Conservation (phyloP, 1,139 yeast genomes). For the Entelexis paramagnoliae region DNA sequence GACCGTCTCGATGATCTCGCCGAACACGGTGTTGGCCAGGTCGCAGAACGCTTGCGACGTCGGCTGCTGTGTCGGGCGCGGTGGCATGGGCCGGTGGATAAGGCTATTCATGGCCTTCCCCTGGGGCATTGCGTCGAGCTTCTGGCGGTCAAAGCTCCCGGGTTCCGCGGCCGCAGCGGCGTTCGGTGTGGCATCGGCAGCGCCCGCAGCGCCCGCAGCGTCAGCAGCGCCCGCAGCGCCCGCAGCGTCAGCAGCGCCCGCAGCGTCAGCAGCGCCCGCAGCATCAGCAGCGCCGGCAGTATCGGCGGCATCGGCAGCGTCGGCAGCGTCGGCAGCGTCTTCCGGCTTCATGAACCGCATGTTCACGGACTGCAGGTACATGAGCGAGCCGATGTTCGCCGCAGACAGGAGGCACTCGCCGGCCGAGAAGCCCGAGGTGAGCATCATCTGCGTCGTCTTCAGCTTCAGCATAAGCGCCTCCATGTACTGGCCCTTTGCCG, state of each 20-base stretch:
- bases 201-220: not conserved
- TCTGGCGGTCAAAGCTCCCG: not conserved
- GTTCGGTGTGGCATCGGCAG: not conserved
- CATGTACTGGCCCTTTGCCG: constrained; percentile 55
- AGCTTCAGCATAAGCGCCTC: constrained; percentile 55
- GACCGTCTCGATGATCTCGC: constrained; percentile 42
- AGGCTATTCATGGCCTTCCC: not conserved
- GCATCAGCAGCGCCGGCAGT: not conserved
- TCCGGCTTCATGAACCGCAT: constrained; percentile 12
- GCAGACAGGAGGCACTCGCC: constrained; percentile 53
- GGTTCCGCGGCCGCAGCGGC: not conserved
- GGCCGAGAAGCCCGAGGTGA: constrained; percentile 56
- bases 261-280: not conserved
- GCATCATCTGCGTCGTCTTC: constrained; percentile 64
- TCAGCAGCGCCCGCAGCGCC: not conserved
- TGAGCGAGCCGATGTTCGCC: constrained; percentile 61
- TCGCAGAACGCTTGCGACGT: constrained; percentile 13
- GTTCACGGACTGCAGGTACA: constrained; percentile 45
- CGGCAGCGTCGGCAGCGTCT: not conserved
- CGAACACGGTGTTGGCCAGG: constrained; percentile 17
- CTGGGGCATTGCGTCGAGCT: constrained; percentile 3
- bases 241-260: not conserved
- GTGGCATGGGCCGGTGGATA: not conserved
- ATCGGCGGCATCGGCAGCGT: not conserved
- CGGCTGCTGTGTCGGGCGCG: constrained; percentile 5